Base-by-base conservation (phyloP, 1,284 basidiomycete genomes). In the Rhodotorula sp. region DNA sequence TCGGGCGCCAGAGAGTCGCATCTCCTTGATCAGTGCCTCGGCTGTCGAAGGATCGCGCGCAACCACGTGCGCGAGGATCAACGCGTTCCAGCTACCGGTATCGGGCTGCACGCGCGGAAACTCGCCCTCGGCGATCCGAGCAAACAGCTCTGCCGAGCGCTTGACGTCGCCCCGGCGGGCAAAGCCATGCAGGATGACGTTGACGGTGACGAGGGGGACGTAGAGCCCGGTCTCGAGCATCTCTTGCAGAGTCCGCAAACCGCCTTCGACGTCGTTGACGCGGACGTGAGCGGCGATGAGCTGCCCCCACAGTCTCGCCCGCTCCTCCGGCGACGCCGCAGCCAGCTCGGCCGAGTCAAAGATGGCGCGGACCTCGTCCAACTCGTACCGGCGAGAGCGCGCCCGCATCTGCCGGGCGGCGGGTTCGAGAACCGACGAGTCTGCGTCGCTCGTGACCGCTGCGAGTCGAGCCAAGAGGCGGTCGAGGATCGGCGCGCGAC, bases 11-110 rank as follows among this genome's bases (percentile, higher is more conserved):
- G 88, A 85, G 16, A 80, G 77, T 38, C 89, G 68, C 73, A 90
- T 90, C 55, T 85, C 85, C 77, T 86, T 83, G 81, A 90, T 90
- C 50, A 92, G 81, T 7, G 84, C 82, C 73, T 90, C 87, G 0
- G 91, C 92, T 21, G 86, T 86, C 6, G 85, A 80, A 1, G 87
- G 83, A 78, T 97, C 90, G 66, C 84, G 84, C 45, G 86, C 85
- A 62, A 85, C 83, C 3, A 89, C 87, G 58, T 93, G 87, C 64
- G 89, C 83, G 21, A 86, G 82, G 75, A 97, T 86, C 65, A 95
- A 83, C 15, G 85, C 86, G 34, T 88, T 90, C 80, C 90, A 95
- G 15, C 87, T 84, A 63, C 85, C 81, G 8, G 77, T 78, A 66
- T 86, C 84, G 0, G 89, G 89, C 48, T 77, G 62, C 23, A 88